Evolutionary conservation across 1,284 basidiomycete species (phyloP).

Genomic region (Irpex rosettiformis): DNA sequence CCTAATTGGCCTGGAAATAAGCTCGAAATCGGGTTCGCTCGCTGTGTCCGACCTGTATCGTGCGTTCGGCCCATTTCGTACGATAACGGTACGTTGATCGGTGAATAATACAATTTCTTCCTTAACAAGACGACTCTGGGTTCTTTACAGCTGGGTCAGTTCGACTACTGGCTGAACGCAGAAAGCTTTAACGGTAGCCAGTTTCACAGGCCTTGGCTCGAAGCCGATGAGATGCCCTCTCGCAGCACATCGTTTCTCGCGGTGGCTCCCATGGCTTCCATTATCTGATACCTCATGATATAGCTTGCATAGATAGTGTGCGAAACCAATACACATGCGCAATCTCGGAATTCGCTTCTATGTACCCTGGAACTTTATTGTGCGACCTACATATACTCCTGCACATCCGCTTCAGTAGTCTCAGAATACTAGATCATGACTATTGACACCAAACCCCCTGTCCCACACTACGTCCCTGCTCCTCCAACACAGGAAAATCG

Average conservation of each 20-base stretch:
- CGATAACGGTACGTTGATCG: no score
- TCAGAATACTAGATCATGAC: slow-evolving; percentile 5
- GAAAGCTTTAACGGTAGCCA: neutral
- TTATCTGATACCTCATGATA: neutral
- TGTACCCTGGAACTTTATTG: neutral
- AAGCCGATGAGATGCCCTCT: neutral
- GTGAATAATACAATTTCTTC: no score
- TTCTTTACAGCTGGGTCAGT: neutral
- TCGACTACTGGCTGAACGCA: neutral
- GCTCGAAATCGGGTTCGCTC: no score
- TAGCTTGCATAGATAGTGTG: neutral
- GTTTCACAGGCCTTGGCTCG: neutral
- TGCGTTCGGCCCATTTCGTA: no score
- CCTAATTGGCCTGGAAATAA: no score
- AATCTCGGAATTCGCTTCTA: neutral
- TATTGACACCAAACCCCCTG: neutral
- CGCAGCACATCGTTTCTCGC: neutral
- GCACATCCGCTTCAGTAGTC: no score
- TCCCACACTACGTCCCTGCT: slow-evolving; percentile 35
- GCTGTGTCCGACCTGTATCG: no score
- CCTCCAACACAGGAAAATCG: slow-evolving; percentile 24
- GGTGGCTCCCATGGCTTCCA: neutral
- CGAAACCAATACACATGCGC: neutral
- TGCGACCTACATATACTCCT: neutral
- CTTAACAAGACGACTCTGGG: no score